These are phyloP conservation scores for Striga asiatica DNA, from an alignment of 257 asterid genomes.

Conservation along the genomic window DNA sequence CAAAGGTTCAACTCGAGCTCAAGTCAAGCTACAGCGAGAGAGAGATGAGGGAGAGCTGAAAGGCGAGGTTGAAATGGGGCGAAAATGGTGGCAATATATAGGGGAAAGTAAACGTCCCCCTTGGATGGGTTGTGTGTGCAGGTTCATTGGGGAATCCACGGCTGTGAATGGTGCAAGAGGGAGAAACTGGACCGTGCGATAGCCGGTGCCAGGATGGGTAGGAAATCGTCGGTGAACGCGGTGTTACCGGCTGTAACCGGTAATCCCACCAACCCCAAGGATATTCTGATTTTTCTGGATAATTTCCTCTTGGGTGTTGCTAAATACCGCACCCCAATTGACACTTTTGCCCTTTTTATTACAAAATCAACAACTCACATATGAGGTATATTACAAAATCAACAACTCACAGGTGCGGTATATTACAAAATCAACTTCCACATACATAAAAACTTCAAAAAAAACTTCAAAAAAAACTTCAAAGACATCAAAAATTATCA, in stretches of 20 bases:
- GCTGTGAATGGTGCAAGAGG: neutral
- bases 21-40: neutral
- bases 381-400: too few species aligned
- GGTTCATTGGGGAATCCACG: constrained; percentile 2
- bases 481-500: too few species aligned
- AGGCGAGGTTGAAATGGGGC: neutral
- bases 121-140: constrained; percentile 5
- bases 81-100: constrained; percentile 2
- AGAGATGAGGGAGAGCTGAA: neutral
- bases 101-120: neutral
- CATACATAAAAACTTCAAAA: too few species aligned
- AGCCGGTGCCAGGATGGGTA: neutral
- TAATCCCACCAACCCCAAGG: neutral
- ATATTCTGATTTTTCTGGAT: neutral
- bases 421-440: too few species aligned
- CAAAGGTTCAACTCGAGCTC: neutral
- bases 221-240: constrained; percentile 10
- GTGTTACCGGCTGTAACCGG: constrained; percentile 1
- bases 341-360: too few species aligned
- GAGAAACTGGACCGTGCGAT: too few species aligned
- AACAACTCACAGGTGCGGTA: too few species aligned
- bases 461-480: too few species aligned
- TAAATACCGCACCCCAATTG: too few species aligned
- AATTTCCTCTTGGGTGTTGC: neutral
- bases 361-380: too few species aligned